phyloP scores from a whole-genome alignment of 1,284 basidiomycete species.

The Grifola frondosa region DNA sequence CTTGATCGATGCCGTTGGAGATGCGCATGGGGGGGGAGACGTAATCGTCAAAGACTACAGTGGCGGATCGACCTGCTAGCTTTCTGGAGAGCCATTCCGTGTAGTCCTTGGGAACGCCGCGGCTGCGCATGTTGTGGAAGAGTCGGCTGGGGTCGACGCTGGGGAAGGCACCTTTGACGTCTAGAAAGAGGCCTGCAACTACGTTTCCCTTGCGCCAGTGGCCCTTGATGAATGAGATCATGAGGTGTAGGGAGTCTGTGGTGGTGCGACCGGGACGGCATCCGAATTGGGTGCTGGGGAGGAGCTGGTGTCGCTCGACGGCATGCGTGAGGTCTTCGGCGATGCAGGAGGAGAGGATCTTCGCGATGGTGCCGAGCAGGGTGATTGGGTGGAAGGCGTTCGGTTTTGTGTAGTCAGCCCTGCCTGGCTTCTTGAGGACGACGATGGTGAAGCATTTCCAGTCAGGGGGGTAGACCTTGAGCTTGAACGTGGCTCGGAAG shows the following conservation, averaged over 20 bases:
- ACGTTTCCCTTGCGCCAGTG: slow-evolving; percentile 34
- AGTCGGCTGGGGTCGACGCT: slow-evolving; percentile 30
- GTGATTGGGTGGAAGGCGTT: slow-evolving; percentile 41
- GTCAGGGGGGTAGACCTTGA: slow-evolving; percentile 28
- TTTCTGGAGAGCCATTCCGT: slow-evolving; percentile 20
- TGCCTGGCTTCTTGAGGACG: slow-evolving; percentile 40
- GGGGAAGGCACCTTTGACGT: slow-evolving; percentile 41
- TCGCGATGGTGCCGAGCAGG: slow-evolving; percentile 35
- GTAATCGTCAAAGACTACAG: slow-evolving; percentile 13
- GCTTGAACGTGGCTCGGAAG: slow-evolving; percentile 28
- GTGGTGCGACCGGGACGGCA: slow-evolving; percentile 2
- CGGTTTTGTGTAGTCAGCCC: slow-evolving; percentile 32
- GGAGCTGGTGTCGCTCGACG: slow-evolving; percentile 20
- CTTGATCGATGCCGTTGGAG: slow-evolving; percentile 5
- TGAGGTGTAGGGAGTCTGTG: slow-evolving; percentile 33
- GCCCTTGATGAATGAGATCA: slow-evolving; percentile 28
- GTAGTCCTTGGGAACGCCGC: slow-evolving; percentile 26
- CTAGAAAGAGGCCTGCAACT: slow-evolving; percentile 33
- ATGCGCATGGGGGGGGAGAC: slow-evolving; percentile 3
- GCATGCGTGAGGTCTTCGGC: slow-evolving; percentile 21
- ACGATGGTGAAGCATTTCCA: slow-evolving; percentile 36
- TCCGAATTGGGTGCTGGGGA: slow-evolving; percentile 32
- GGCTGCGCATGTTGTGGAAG: slow-evolving; percentile 30
- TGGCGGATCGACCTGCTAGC: slow-evolving; percentile 4
- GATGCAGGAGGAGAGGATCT: slow-evolving; percentile 28